Percentiles rank a stretch among this genome's conserved stretches.
Evolutionary conservation across 768 basidiomycete species (phyloP).

Genomic region (Chlorophyllum brunneum): DNA sequence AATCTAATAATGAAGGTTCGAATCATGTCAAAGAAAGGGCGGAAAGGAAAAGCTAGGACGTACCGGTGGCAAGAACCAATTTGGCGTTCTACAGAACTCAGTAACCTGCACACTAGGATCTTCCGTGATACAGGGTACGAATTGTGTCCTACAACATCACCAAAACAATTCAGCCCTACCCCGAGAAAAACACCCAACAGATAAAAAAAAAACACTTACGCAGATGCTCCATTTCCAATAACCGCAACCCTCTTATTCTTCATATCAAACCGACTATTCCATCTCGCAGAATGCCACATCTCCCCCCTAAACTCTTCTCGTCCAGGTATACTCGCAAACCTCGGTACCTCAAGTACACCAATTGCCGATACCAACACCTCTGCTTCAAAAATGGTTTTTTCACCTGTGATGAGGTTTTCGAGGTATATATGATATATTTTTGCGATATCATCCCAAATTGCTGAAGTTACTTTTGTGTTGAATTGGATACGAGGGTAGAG

Average conservation of each 20-base stretch:
- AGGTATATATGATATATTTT: constrained; percentile 35
- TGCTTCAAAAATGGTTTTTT: constrained; percentile 26
- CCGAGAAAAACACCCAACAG: background rate
- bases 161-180: background rate
- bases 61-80: constrained; percentile 47
- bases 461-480: constrained; percentile 39
- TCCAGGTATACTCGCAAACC: constrained; percentile 29
- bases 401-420: constrained; percentile 29
- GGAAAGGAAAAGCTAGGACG: constrained; percentile 11
- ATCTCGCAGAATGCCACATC: constrained; percentile 51
- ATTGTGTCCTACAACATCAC: constrained; percentile 39
- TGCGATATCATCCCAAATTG: constrained; percentile 38
- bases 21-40: background rate
- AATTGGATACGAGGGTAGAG: constrained; percentile 38
- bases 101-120: constrained; percentile 36
- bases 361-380: constrained; percentile 49
- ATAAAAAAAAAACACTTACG: constrained; percentile 31
- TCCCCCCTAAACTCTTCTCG: constrained; percentile 41
- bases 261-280: constrained; percentile 38
- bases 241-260: constrained; percentile 48
- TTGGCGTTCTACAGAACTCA: constrained; percentile 48
- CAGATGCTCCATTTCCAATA: constrained; percentile 56
- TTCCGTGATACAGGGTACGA: constrained; percentile 40
- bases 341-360: constrained; percentile 45
- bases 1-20: constrained; percentile 8